phyloP scores from a whole-genome alignment of 1,284 basidiomycete genomes.

The Fomitopsis pinicola region DNA sequence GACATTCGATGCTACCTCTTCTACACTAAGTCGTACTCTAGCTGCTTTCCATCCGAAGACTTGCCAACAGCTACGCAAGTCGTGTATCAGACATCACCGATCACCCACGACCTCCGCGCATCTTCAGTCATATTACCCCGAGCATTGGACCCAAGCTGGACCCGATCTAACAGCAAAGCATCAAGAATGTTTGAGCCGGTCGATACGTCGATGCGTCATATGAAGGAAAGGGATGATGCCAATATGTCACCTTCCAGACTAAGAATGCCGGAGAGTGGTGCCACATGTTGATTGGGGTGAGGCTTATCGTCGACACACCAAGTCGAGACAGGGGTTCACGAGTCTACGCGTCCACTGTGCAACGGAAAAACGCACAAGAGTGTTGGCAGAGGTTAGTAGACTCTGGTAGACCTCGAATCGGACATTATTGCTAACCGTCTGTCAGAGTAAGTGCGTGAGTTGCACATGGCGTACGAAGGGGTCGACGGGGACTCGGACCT shows the following conservation, averaged over 20 bases:
- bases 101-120: neutral
- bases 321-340: no score
- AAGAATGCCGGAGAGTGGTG: neutral
- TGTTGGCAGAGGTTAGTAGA: no score
- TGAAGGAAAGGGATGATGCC: neutral
- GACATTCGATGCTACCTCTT: neutral
- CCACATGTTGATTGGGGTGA: neutral
- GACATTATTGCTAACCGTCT: no score
- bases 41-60: neutral
- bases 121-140: neutral
- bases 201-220: neutral
- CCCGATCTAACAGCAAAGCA: neutral
- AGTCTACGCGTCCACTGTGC: no score
- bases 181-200: neutral
- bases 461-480: no score
- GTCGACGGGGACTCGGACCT: no score
- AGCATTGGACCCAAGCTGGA: neutral
- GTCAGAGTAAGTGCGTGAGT: no score
- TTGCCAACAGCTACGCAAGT: neutral
- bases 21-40: no score
- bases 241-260: neutral
- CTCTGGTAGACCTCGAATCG: no score
- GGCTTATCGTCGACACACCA: neutral
- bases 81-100: neutral
- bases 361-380: no score